Evolutionary conservation across 352 stramenopile species (phyloP).

Genomic region (Phytophthora citrophthora): DNA sequence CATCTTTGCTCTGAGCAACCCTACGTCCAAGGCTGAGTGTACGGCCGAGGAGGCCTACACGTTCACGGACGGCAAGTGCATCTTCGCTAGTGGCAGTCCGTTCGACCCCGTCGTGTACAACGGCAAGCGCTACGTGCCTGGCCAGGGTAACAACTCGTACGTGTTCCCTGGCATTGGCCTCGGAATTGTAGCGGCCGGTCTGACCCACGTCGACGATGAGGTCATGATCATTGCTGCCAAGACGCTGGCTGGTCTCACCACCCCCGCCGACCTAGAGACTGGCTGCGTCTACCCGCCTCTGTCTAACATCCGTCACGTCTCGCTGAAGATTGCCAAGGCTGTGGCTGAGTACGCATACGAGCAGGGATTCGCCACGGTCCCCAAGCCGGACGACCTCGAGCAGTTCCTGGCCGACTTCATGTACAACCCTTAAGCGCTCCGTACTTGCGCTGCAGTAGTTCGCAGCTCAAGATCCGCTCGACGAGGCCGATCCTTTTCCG

Average conservation of each 20-base stretch:
- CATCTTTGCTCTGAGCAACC: slow-evolving; percentile 97
- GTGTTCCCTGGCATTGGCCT: slow-evolving; percentile 97
- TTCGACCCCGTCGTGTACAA: slow-evolving; percentile 95
- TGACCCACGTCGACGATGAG: slow-evolving; percentile 81
- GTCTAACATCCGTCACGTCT: slow-evolving; percentile 93
- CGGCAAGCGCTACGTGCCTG: slow-evolving; percentile 83
- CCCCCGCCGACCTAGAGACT: slow-evolving; percentile 88
- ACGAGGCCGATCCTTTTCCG: slow-evolving; percentile 5
- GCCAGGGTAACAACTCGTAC: slow-evolving; percentile 97
- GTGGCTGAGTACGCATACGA: slow-evolving; percentile 87
- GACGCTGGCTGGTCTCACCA: slow-evolving; percentile 77
- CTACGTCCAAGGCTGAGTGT: slow-evolving; percentile 96
- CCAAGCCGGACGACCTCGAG: slow-evolving; percentile 58
- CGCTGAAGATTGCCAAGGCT: slow-evolving; percentile 91
- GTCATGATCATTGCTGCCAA: slow-evolving; percentile 86
- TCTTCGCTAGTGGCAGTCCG: slow-evolving; percentile 96
- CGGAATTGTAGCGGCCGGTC: slow-evolving; percentile 87
- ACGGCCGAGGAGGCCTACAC: slow-evolving; percentile 96
- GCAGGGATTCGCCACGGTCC: slow-evolving; percentile 62
- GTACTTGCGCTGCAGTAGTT: slow-evolving; percentile 21
- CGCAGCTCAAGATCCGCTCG: slow-evolving; percentile 14
- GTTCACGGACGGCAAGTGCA: slow-evolving; percentile 95
- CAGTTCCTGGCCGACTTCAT: slow-evolving; percentile 63
- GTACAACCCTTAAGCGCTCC: slow-evolving; percentile 74
- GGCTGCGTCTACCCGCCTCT: slow-evolving; percentile 96